These are phyloP conservation scores for Backusella sp. DNA, from an alignment of 192 early-diverging fungal genomes.

Conservation along the genomic window DNA sequence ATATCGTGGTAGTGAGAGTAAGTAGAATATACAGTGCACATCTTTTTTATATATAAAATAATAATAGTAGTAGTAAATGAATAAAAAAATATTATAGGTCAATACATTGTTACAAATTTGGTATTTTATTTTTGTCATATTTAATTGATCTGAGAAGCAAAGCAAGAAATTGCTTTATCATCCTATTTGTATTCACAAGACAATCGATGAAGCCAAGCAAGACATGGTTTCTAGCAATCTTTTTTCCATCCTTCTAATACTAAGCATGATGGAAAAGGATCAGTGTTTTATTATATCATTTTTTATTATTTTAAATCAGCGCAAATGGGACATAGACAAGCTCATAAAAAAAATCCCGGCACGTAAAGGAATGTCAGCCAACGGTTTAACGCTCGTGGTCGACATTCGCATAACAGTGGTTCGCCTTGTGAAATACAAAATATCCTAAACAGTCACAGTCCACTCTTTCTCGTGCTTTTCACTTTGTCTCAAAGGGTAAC, in stretches of 20 bases:
- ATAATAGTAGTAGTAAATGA: too few species aligned
- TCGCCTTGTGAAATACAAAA: conserved; percentile 5
- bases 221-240: too few species aligned
- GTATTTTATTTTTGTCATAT: too few species aligned
- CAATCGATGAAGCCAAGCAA: too few species aligned
- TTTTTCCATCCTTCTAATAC: neutral
- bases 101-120: too few species aligned
- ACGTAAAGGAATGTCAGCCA: neutral
- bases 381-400: neutral
- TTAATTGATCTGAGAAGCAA: too few species aligned
- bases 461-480: conserved; percentile 2
- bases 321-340: neutral
- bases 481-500: neutral
- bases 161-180: too few species aligned
- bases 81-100: too few species aligned
- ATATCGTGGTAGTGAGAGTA: too few species aligned
- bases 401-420: neutral
- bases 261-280: neutral
- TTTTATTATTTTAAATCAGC: conserved; percentile 4
- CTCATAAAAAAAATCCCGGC: neutral
- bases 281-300: neutral
- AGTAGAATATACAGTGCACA: too few species aligned
- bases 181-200: too few species aligned
- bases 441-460: neutral
- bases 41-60: too few species aligned